These are phyloP conservation scores for Aspergillus wentii DNA, from an alignment of 495 filamentous ascomycete species.

Conservation along the genomic window DNA sequence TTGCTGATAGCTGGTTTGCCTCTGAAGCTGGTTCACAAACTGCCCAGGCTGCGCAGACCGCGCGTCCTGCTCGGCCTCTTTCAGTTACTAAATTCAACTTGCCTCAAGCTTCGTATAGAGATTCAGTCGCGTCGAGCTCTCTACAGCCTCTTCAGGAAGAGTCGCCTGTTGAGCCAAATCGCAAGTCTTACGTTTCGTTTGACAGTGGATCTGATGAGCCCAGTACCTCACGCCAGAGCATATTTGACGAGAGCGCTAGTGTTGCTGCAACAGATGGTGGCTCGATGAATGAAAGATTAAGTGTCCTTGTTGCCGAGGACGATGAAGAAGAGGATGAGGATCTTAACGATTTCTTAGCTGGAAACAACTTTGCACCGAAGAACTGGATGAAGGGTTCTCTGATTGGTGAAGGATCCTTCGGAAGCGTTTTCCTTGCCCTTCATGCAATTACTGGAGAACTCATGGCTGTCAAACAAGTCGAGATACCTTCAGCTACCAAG, in stretches of 20 bases:
- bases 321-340: slow-evolving; percentile 82
- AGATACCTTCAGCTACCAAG: slow-evolving; percentile 76
- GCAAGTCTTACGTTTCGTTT: slow-evolving; percentile 96
- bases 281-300: slow-evolving; percentile 65
- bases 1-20: slow-evolving; percentile 88
- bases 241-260: slow-evolving; percentile 79
- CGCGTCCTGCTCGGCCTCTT: slow-evolving; percentile 49
- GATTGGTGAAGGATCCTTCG: slow-evolving; percentile 96
- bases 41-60: slow-evolving; percentile 20
- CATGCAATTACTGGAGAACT: slow-evolving; percentile 96
- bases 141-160: slow-evolving; percentile 91
- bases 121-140: slow-evolving; percentile 81
- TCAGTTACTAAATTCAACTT: slow-evolving; percentile 58
- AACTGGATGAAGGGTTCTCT: slow-evolving; percentile 99
- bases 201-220: slow-evolving; percentile 82
- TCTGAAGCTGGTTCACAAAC: slow-evolving; percentile 11
- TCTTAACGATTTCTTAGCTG: slow-evolving; percentile 77
- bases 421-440: slow-evolving; percentile 93
- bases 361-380: slow-evolving; percentile 89
- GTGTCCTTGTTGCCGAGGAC: slow-evolving; percentile 61
- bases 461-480: slow-evolving; percentile 98
- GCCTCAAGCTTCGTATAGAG: slow-evolving; percentile 62
- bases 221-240: slow-evolving; percentile 59
- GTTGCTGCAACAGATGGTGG: slow-evolving; percentile 58
- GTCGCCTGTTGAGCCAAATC: slow-evolving; percentile 79